These are phyloP conservation scores for Apiospora hydei DNA, from an alignment of 2,329 filamentous ascomycete species.

Conservation along the genomic window DNA sequence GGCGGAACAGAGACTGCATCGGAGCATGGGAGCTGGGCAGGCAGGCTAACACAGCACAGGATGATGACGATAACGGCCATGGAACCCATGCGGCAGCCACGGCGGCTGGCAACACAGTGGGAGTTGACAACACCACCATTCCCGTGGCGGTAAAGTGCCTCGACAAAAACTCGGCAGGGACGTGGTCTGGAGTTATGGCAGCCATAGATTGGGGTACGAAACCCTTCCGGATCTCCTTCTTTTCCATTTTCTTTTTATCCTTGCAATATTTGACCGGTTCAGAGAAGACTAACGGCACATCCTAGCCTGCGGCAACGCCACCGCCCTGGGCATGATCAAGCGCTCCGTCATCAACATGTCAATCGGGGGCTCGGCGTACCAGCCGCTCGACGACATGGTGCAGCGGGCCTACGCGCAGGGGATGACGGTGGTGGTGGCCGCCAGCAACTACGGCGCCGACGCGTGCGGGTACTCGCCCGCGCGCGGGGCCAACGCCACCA, in stretches of 20 bases:
- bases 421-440: slow-evolving; percentile 39
- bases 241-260: neutral
- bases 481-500: slow-evolving; percentile 35
- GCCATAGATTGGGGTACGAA: slow-evolving; percentile 40
- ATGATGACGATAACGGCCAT: slow-evolving; percentile 38
- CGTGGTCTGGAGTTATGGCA: slow-evolving; percentile 34
- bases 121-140: slow-evolving; percentile 38
- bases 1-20: neutral
- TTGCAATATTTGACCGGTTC: neutral
- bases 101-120: slow-evolving; percentile 37
- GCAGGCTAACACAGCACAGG: slow-evolving; percentile 28
- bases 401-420: slow-evolving; percentile 32
- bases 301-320: slow-evolving; percentile 38
- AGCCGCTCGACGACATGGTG: slow-evolving; percentile 34
- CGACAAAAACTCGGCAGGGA: slow-evolving; percentile 31
- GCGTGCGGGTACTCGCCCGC: slow-evolving; percentile 37
- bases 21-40: neutral
- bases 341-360: slow-evolving; percentile 42
- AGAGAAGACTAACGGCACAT: neutral
- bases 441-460: slow-evolving; percentile 37
- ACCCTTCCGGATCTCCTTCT: no score
- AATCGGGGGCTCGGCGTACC: slow-evolving; percentile 32
- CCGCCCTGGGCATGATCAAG: slow-evolving; percentile 29
- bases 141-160: slow-evolving; percentile 39
- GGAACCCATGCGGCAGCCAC: slow-evolving; percentile 39